Base-by-base conservation (phyloP, 108 stramenopile genomes). In the Pseudonitzschia multistriata region DNA sequence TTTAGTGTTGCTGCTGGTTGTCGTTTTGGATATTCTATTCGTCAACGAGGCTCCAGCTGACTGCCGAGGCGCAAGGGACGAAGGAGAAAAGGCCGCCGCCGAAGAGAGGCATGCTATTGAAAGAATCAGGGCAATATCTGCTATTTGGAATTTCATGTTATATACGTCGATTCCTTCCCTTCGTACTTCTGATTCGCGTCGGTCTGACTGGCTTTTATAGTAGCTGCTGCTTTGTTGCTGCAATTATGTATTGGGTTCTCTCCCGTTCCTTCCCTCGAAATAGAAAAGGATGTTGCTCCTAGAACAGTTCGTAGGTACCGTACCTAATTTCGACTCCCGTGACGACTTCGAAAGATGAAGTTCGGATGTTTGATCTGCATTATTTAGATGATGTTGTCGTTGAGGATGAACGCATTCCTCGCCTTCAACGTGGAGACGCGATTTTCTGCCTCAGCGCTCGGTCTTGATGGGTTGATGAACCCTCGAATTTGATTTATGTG, bases 391-490 rank as follows among this genome's bases (percentile, higher is more conserved):
- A 45, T 17, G 42, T 17, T 13, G 11, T 13, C 42, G 42, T 45
- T 45, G 42, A 45, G 42, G 11, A 45, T 45, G 42, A 45, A 45
- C 2, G 42, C 42, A 13, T 45, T 45, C 42, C 42, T 45, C 11
- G 42, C 42, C 50, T 25, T 52, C 50, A 52, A 52, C 50, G 50
- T 52, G 50, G 50, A 52, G 50, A 52, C 42, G 8, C n/a, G n/a
- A 17, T 17, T 45, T 17, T 52, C 50, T 52, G 50, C 19, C 50
- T 52, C 50, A 52, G 50, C 50, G 50, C 21, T 22, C n/a, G 50
- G 10, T 45, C 42, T 52, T 52, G 50, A 52, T 52, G 50, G 50
- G 22, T 52, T 22, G 25, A 25, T 25, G 22, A 0, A 52, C 11
- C 2, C 22, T 42, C 13, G 10, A 25, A 22, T 52, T 52, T 22